phyloP scores from a whole-genome alignment of 176 grass and related monocot species.

The Hordeum marinum region DNA sequence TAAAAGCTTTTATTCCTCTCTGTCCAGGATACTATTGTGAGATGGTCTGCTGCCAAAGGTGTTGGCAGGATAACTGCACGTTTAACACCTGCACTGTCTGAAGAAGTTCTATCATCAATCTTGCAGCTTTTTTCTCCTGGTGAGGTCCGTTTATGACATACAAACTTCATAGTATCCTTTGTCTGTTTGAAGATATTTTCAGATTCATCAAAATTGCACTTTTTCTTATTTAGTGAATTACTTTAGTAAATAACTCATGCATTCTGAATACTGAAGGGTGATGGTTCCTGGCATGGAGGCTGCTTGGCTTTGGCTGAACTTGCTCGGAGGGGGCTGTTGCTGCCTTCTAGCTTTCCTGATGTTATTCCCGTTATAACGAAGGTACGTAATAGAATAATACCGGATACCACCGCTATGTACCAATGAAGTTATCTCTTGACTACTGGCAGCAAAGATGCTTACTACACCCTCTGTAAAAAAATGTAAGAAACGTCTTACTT shows the following conservation, averaged over 20 bases:
- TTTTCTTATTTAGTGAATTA: conserved; percentile 4
- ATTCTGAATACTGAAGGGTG: conserved; percentile 58
- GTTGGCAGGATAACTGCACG: conserved; percentile 90
- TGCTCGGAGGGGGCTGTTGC: conserved; percentile 80
- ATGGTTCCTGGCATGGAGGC: conserved; percentile 95
- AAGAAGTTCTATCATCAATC: conserved; percentile 88
- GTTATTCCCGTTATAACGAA: conserved; percentile 81
- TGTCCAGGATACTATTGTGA: conserved; percentile 88
- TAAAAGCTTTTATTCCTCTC: conserved; percentile 19
- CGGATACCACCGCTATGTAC: background rate
- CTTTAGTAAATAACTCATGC: conserved; percentile 8
- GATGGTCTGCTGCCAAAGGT: conserved; percentile 98
- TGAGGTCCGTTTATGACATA: conserved; percentile 56
- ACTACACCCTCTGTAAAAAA: too few relatives aligned
- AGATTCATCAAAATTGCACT: conserved; percentile 16
- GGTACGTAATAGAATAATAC: conserved; percentile 33
- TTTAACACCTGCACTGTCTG: conserved; percentile 79
- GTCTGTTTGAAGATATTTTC: background rate
- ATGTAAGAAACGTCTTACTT: background rate
- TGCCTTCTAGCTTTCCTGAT: conserved; percentile 79
- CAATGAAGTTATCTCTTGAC: background rate
- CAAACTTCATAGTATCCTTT: background rate
- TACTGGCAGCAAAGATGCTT: background rate
- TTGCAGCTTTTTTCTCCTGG: conserved; percentile 87
- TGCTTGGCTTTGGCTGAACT: conserved; percentile 98